phyloP scores from a whole-genome alignment of 257 asterid species.

The Knoxia roxburghii region DNA sequence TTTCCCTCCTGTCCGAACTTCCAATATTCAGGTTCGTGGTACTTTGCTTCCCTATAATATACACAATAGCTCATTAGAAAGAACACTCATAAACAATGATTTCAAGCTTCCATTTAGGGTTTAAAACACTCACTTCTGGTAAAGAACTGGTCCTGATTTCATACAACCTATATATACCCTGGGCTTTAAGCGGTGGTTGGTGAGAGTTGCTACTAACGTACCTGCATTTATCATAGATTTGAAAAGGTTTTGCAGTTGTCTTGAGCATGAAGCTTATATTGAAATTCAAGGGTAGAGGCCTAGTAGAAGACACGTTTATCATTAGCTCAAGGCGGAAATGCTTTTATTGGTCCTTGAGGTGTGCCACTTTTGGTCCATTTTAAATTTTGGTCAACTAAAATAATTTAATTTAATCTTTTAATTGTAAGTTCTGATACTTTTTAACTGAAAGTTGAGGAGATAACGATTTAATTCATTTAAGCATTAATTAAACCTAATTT shows the following conservation, averaged over 20 bases:
- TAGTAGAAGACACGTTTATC: too few relatives aligned
- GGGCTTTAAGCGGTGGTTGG: slow-evolving; percentile 21
- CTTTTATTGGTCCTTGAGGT: too few relatives aligned
- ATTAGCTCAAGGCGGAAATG: too few relatives aligned
- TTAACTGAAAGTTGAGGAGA: too few relatives aligned
- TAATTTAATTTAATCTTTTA: too few relatives aligned
- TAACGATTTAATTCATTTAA: too few relatives aligned
- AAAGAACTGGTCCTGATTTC: slow-evolving; percentile 36
- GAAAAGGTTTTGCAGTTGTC: neutral
- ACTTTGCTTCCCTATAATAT: slow-evolving; percentile 21
- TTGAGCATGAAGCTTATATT: neutral
- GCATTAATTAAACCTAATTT: too few relatives aligned
- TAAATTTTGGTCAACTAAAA: too few relatives aligned
- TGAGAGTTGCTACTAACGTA: slow-evolving; percentile 20
- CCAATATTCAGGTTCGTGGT: slow-evolving; percentile 36
- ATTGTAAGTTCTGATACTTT: too few relatives aligned
- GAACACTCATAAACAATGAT: neutral
- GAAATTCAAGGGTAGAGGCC: too few relatives aligned
- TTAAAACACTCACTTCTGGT: slow-evolving; percentile 17
- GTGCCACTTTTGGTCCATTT: too few relatives aligned
- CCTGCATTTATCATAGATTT: slow-evolving; percentile 4
- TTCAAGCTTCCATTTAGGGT: neutral
- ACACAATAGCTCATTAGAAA: neutral
- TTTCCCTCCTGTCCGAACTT: slow-evolving; percentile 35
- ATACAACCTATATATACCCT: slow-evolving; percentile 30